Percentiles rank a stretch among this genome's conserved stretches.
Evolutionary conservation across 306 rosid species (phyloP).

Genomic region (Trifolium pratense): DNA sequence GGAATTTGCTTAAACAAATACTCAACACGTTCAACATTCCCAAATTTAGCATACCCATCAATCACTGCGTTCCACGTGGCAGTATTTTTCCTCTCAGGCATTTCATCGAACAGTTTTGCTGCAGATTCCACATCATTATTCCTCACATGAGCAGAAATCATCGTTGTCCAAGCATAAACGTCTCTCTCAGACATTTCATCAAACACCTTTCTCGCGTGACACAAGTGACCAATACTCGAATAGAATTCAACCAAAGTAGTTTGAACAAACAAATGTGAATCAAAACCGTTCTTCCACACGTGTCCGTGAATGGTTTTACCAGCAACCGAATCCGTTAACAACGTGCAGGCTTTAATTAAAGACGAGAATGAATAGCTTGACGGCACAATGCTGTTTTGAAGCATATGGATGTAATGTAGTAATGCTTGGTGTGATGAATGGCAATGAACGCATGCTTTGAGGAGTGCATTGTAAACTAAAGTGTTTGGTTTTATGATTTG

Average conservation of each 20-base stretch:
- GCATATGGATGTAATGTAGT: constrained; percentile 53
- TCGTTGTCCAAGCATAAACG: constrained; percentile 73
- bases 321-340: constrained; percentile 34
- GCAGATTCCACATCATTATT: constrained; percentile 63
- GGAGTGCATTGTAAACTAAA: constrained; percentile 71
- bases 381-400: constrained; percentile 50
- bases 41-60: constrained; percentile 67
- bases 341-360: constrained; percentile 65
- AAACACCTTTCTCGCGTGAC: constrained; percentile 56
- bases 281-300: constrained; percentile 69
- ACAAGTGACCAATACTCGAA: constrained; percentile 45
- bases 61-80: constrained; percentile 79
- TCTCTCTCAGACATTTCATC: constrained; percentile 74
- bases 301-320: constrained; percentile 69
- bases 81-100: constrained; percentile 59
- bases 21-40: constrained; percentile 57
- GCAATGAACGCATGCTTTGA: constrained; percentile 60
- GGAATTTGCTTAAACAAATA: constrained; percentile 65
- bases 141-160: constrained; percentile 58
- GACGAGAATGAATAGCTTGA: constrained; percentile 74
- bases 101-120: constrained; percentile 54
- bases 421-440: constrained; percentile 53
- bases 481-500: constrained; percentile 58
- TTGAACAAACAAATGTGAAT: constrained; percentile 70
- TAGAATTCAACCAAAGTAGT: constrained; percentile 73